phyloP scores from a whole-genome alignment of 805 yeast species.

The Ogataea corticis region DNA sequence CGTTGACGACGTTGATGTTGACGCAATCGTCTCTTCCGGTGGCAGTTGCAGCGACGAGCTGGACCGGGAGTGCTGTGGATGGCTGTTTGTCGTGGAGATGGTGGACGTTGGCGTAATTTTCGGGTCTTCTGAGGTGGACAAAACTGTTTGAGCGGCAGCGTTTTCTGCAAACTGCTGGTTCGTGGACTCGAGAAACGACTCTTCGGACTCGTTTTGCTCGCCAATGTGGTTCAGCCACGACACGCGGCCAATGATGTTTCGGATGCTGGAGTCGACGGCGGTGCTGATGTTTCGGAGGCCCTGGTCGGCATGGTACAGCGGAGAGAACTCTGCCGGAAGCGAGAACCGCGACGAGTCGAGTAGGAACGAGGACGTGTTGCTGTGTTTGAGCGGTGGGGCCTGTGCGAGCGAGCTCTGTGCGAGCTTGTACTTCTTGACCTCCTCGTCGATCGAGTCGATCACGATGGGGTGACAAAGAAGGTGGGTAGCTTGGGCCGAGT shows the following conservation, averaged over 20 bases:
- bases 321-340: conserved; percentile 25
- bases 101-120: conserved; percentile 34
- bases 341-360: conserved; percentile 17
- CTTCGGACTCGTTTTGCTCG: conserved; percentile 14
- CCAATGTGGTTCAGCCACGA: conserved; percentile 27
- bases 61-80: conserved; percentile 12
- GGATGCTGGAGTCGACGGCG: conserved; percentile 38
- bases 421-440: conserved; percentile 20
- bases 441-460: conserved; percentile 30
- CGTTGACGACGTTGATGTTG: conserved; percentile 13
- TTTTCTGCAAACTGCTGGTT: conserved; percentile 35
- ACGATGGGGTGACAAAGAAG: conserved; percentile 25
- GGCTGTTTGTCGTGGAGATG: conserved; percentile 23
- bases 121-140: conserved; percentile 15
- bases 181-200: conserved; percentile 24
- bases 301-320: conserved; percentile 37
- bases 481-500: conserved; percentile 2
- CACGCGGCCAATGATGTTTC: conserved; percentile 35
- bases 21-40: conserved; percentile 9
- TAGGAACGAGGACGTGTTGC: conserved; percentile 8
- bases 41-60: conserved; percentile 11
- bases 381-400: conserved; percentile 2
- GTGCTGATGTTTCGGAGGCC: conserved; percentile 35
- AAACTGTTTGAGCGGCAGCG: conserved; percentile 20
- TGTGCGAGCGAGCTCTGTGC: conserved; percentile 7